Evolutionary conservation across 2,329 filamentous ascomycete species (phyloP).

Genomic region (Penicillium sp.): DNA sequence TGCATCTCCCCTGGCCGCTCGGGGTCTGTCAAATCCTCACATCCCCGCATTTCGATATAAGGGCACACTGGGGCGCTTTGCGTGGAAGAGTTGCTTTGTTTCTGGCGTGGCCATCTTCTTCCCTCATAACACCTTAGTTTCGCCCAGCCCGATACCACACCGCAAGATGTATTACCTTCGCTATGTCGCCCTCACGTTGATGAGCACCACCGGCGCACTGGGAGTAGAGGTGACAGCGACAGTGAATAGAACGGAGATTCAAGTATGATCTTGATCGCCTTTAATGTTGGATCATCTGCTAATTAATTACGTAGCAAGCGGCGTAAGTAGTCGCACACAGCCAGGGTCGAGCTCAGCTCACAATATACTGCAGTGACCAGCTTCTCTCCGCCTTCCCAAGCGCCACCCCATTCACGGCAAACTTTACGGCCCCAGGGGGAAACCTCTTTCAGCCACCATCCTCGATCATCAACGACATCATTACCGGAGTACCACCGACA

Average conservation of each 20-base stretch:
- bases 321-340: neutral
- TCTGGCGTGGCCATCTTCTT: neutral
- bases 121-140: neutral
- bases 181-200: conserved; percentile 1
- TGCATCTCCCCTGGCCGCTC: neutral
- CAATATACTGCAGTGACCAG: conserved; percentile 1
- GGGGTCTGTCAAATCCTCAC: neutral
- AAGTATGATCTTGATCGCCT: neutral
- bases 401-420: conserved; percentile 16
- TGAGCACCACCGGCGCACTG: neutral
- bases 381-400: conserved; percentile 15
- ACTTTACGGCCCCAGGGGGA: conserved; percentile 13
- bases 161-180: conserved; percentile 6
- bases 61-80: neutral
- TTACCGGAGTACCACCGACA: conserved; percentile 37
- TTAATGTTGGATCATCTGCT: neutral
- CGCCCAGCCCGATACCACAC: neutral
- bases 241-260: conserved; percentile 9
- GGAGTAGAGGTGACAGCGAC: conserved; percentile 4
- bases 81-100: neutral
- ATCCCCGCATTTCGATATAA: conserved; percentile 11
- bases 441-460: conserved; percentile 31
- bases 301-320: neutral
- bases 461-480: conserved; percentile 35
- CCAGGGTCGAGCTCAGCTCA: neutral